A percentile compares a stretch with the other conserved stretches of the same genome.
These are phyloP conservation scores for Lentinula guzmanii DNA, from an alignment of 768 basidiomycete genomes.

Conservation along the genomic window DNA sequence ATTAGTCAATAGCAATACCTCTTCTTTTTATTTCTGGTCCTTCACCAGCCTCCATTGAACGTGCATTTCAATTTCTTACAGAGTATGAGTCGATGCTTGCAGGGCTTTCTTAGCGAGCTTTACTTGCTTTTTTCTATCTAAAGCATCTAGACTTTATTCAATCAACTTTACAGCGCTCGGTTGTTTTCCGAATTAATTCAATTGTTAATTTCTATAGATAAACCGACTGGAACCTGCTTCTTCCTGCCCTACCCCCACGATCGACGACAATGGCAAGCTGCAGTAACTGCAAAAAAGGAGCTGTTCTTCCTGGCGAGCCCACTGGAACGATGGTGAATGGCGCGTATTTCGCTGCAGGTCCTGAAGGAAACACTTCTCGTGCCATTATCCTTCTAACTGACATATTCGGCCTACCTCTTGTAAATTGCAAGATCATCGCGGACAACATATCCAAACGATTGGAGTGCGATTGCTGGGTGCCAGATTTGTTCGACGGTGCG, in stretches of 20 bases:
- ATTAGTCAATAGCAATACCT: too few relatives aligned
- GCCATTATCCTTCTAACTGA: constrained; percentile 53
- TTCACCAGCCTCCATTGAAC: too few relatives aligned
- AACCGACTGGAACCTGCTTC: neutral
- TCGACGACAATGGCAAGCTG: constrained; percentile 13
- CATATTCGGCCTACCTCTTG: constrained; percentile 46
- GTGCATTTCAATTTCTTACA: too few relatives aligned
- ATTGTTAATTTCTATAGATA: neutral
- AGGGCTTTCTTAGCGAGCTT: neutral
- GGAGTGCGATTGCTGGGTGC: constrained; percentile 58
- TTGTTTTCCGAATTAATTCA: constrained; percentile 1
- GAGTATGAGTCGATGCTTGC: too few relatives aligned
- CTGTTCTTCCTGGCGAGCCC: constrained; percentile 39
- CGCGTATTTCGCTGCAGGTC: constrained; percentile 37
- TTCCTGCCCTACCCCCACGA: neutral
- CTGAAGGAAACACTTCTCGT: constrained; percentile 19
- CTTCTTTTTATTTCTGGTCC: too few relatives aligned
- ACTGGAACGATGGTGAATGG: constrained; percentile 32
- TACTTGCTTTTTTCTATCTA: too few relatives aligned
- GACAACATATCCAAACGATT: constrained; percentile 43
- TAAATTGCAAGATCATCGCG: constrained; percentile 52
- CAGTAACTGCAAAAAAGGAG: constrained; percentile 34
- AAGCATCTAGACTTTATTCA: neutral
- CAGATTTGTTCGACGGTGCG: constrained; percentile 53
- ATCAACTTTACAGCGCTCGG: neutral